Conservation (phyloP, 768 basidiomycete species). For the Fistulinella prunicolor region DNA sequence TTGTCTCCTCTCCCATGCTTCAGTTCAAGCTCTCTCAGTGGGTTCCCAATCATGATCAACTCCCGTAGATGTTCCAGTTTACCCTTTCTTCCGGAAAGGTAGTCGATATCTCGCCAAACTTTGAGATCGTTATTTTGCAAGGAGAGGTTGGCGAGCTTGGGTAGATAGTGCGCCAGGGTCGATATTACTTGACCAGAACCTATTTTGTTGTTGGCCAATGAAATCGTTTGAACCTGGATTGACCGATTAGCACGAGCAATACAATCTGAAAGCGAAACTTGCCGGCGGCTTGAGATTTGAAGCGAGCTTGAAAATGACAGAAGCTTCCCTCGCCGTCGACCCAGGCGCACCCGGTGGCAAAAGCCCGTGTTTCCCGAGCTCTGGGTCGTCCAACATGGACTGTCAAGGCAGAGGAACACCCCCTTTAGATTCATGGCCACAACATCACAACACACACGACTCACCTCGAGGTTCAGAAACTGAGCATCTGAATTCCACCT, state of each 20-base stretch:
- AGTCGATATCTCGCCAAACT: constrained; percentile 67
- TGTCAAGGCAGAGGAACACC: constrained; percentile 30
- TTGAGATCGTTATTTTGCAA: constrained; percentile 73
- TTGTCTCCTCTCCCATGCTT: constrained; percentile 54
- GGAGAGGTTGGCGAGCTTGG: constrained; percentile 76
- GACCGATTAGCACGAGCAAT: not conserved
- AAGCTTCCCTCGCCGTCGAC: constrained; percentile 61
- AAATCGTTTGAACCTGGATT: constrained; percentile 70
- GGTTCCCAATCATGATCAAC: constrained; percentile 73
- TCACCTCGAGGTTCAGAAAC: constrained; percentile 81
- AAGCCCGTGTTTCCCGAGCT: constrained; percentile 69
- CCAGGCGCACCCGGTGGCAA: constrained; percentile 66
- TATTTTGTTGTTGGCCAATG: constrained; percentile 78
- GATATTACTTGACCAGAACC: constrained; percentile 55
- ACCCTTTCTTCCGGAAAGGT: constrained; percentile 54
- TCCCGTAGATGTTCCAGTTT: constrained; percentile 66
- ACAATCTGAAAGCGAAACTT: constrained; percentile 12
- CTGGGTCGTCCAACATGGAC: constrained; percentile 77
- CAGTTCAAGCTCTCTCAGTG: constrained; percentile 60
- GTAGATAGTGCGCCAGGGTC: constrained; percentile 69
- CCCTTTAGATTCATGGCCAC: not conserved
- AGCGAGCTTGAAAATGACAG: constrained; percentile 88
- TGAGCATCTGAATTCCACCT: constrained; percentile 68
- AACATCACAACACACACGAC: constrained; percentile 20
- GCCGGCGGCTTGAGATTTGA: constrained; percentile 75